Base-by-base conservation (phyloP, 2,329 filamentous ascomycete species). In the Beauveria sp. region DNA sequence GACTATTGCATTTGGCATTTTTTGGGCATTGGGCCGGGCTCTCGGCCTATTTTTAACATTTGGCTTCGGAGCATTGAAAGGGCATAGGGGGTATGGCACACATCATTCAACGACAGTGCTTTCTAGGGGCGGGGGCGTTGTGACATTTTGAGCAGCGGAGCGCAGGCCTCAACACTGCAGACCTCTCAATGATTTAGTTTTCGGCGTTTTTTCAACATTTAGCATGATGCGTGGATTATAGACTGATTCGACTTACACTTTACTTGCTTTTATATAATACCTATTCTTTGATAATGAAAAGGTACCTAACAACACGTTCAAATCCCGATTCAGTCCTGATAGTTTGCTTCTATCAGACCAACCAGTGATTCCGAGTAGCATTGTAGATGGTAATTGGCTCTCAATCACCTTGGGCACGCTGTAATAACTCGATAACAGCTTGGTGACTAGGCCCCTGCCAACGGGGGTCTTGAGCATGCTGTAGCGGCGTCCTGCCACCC, bases 161-260 rank as follows among this genome's bases (percentile, higher is more conserved):
- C 58, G 67, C 70, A 70, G 67, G 63, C 48, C 66, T 74, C 72
- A 74, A 74, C 72, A 67, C 70, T 73, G 42, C 45, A 8, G 40
- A 34, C 16, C 48, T 26, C 34, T 24, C 14, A 34, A 43, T n/a
- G 20, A 38, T 42, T 42, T 28, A 67, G 66, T 62, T 68, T 68
- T 67, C 65, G 61, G 59, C 64, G 63, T 57, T 52, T 64, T 53
- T 71, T 72, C 67, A 72, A 71, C 69, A 49, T 38, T 59, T 62
- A 60, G 40, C 52, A 52, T 58, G 55, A 58, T 58, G 55, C 55
- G 55, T 49, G 34, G 40, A 38, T 38, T 14, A 14, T 42, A 18
- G 43, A 20, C 6, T 45, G 51, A 53, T 62, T 57, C 14, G 24
- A 20, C 24, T 38, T 50, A 14, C 26, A 24, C 56, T 42, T 65